Evolutionary conservation across 768 basidiomycete species (phyloP), one percentile per base, ranked within the genome.

Genomic region (Tulasnella sp.): DNA sequence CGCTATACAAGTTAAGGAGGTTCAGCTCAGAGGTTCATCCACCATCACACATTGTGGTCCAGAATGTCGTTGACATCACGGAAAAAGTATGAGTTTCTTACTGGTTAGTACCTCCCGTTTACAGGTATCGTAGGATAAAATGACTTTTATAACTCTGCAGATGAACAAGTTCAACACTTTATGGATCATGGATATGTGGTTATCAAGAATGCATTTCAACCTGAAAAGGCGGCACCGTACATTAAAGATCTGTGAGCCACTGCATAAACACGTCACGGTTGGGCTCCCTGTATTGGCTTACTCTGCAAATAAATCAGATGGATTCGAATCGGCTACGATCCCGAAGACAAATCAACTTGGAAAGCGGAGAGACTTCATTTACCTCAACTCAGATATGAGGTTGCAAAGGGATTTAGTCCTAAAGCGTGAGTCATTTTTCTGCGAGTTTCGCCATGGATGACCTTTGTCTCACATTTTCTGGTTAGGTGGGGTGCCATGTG

Each of bases 401-500:
- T 58, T 37, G 71, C 76, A n/a, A 62, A 68, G 4, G 65, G 61
- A 1, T 76, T 76, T 59, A 69, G 75, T 8, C 75, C 77, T 2
- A 76, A 72, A 65, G 75, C 70, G 58, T 27, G 58, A 60, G 52
- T 57, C 9, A 47, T 32, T 56, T 34, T 35, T 28, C 8, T 33
- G 19, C 31, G 40, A 35, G 12, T 45, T 31, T 34, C 25, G 19
- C 10, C 4, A 2, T 25, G 10, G 5, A 20, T 24, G 27, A n/a
- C 42, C 5, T n/a, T 15, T 22, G 42, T 43, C 22, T 35, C 34
- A 42, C 40, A 34, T 5, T 12, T 33, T 19, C 19, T n/a, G n/a
- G n/a, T n/a, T n/a, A 75, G 74, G 20, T 79, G 77, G 76, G 70
- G 66, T 16, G 76, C 76, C 8, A 81, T 81, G 40, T 69, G 70